Evolutionary conservation across 2,329 filamentous ascomycete genomes (phyloP).

Genomic region (Scedosporium apiospermum): DNA sequence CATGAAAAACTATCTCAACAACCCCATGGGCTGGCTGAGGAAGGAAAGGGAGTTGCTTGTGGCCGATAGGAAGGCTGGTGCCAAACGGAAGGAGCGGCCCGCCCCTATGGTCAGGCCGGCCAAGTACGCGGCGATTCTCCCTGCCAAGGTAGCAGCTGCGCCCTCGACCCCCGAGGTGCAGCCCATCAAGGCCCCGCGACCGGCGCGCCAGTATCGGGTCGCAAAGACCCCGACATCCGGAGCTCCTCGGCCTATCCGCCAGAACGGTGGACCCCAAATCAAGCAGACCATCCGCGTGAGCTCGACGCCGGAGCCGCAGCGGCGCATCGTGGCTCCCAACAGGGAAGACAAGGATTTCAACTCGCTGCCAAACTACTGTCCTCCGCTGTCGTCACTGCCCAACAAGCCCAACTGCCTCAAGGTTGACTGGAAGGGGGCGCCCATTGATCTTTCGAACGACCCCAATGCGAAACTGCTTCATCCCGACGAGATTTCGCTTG

Average conservation of each 20-base stretch:
- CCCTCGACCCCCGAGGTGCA: background rate
- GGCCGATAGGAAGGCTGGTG: constrained; percentile 35
- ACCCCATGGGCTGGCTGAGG: constrained; percentile 38
- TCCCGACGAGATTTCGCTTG: constrained; percentile 66
- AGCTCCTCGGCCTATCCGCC: constrained; percentile 25
- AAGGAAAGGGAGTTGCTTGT: constrained; percentile 38
- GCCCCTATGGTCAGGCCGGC: background rate
- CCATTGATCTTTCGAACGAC: constrained; percentile 66
- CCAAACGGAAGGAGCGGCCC: constrained; percentile 12
- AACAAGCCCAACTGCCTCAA: constrained; percentile 62
- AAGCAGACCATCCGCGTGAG: background rate
- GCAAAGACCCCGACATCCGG: constrained; percentile 22
- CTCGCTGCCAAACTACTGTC: constrained; percentile 62
- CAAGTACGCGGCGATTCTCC: constrained; percentile 28
- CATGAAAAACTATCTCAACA: constrained; percentile 31
- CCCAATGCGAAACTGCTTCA: constrained; percentile 63
- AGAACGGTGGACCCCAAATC: constrained; percentile 7
- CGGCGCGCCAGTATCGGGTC: constrained; percentile 15
- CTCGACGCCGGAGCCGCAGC: constrained; percentile 16
- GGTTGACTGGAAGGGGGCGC: constrained; percentile 78
- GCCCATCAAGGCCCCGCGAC: background rate
- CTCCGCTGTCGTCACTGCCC: constrained; percentile 56
- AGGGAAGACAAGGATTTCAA: constrained; percentile 77
- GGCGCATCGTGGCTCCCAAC: constrained; percentile 50
- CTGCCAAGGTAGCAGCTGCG: constrained; percentile 22